phyloP scores from a whole-genome alignment of 805 yeast genomes.

The Millerozyma miso region DNA sequence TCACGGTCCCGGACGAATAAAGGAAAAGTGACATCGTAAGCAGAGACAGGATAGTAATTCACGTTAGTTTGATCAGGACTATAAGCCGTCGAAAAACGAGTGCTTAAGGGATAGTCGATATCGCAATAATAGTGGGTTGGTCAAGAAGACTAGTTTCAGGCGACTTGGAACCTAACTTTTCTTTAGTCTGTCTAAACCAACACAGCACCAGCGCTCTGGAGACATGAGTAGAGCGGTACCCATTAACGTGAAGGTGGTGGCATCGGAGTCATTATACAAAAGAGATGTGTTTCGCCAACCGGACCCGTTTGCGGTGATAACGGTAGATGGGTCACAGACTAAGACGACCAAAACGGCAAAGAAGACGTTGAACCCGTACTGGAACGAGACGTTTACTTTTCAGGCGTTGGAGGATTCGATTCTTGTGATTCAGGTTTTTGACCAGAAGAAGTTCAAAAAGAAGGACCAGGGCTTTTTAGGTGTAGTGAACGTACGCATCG shows the following conservation, averaged over 20 bases:
- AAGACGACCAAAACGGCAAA: constrained; percentile 91
- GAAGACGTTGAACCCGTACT: constrained; percentile 92
- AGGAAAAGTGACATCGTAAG: not conserved
- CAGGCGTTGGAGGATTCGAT: constrained; percentile 76
- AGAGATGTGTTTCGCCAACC: constrained; percentile 95
- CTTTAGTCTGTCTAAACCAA: too few relatives aligned
- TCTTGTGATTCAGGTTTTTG: constrained; percentile 89
- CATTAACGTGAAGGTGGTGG: constrained; percentile 74
- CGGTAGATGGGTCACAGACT: constrained; percentile 97
- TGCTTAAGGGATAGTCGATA: too few relatives aligned
- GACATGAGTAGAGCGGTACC: constrained; percentile 13
- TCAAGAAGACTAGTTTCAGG: too few relatives aligned
- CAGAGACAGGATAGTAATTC: too few relatives aligned
- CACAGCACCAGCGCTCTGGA: too few relatives aligned
- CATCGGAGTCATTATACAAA: constrained; percentile 93
- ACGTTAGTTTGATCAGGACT: too few relatives aligned
- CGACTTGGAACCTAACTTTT: too few relatives aligned
- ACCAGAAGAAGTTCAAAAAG: constrained; percentile 94
- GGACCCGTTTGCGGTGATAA: constrained; percentile 95
- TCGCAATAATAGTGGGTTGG: too few relatives aligned
- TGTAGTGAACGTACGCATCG: constrained; percentile 85
- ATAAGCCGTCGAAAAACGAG: too few relatives aligned
- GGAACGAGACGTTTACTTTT: constrained; percentile 91
- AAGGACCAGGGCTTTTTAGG: constrained; percentile 98
- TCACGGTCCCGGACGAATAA: not conserved